Evolutionary conservation across 495 filamentous ascomycete genomes (phyloP), one percentile per base, ranked within the genome.

Genomic region (Penicillium atrosanguineum): DNA sequence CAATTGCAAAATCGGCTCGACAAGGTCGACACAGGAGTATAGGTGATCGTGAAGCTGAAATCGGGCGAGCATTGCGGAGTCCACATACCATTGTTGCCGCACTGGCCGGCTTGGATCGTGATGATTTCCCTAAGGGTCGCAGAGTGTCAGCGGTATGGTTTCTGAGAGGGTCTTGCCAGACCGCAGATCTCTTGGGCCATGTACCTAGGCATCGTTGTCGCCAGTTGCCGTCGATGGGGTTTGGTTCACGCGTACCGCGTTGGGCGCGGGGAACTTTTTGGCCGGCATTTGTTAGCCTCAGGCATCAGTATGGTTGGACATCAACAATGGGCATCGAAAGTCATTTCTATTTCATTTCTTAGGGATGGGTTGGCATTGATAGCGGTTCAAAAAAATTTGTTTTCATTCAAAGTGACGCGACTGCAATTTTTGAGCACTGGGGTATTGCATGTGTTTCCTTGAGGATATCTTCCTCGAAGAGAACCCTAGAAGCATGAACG

Each of bases 21-120:
- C 31, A 5, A 23, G 7, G 23, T 40, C 18, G 14, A 40, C 23
- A 2, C 8, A 15, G 15, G 37, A 4, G 23, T 19, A 1, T 15
- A 7, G 18, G 18, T n/a, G 18, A 29, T 40, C 43, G 44, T 5
- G 47, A 31, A 41, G 55, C 49, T 52, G 55, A 28, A 52, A 40
- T 53, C 38, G 36, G 36, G 48, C n/a, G 45, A 53, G 48, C 48
- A 45, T 34, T 31, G 46, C 46, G 49, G 48, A 53, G 48, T 43
- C 41, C 50, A 62, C 88, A 77, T 68, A 96, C 91, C 91, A 79
- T 91, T 97, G 72, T 98, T 98, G 81, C 94, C 94, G 83, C 94
- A 98, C 72, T 98, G 94, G 81, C 94, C 94, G 48, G 95, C 92
- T 76, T 98, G 94, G 56, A 98, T 88, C 36, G 95, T 98, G 72